These are phyloP conservation scores for Penicilliopsis zonata DNA, from an alignment of 495 filamentous ascomycete species.

Conservation along the genomic window DNA sequence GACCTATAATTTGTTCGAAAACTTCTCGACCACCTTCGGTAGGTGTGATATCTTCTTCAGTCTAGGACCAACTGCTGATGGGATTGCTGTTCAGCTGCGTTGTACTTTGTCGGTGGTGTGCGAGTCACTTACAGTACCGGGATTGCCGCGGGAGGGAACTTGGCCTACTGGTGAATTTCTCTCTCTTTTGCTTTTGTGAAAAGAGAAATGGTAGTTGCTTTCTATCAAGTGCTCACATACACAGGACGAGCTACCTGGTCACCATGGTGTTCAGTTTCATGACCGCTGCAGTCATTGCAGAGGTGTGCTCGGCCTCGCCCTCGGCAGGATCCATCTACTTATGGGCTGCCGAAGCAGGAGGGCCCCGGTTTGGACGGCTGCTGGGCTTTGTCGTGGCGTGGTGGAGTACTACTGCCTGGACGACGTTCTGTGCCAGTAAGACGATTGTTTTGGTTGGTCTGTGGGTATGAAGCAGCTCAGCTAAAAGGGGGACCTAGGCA, in stretches of 20 bases:
- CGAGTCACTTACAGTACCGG: constrained; percentile 44
- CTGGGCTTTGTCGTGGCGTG: constrained; percentile 45
- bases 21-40: constrained; percentile 45
- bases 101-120: constrained; percentile 45
- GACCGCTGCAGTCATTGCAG: constrained; percentile 43
- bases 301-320: constrained; percentile 43
- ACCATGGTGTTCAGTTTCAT: constrained; percentile 46
- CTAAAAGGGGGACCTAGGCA: constrained; percentile 10
- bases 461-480: background rate
- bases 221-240: no score
- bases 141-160: constrained; percentile 42
- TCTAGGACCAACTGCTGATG: constrained; percentile 1
- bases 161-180: constrained; percentile 36
- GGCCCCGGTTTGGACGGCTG: constrained; percentile 37
- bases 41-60: constrained; percentile 5
- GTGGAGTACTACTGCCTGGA: constrained; percentile 51
- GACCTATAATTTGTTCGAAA: constrained; percentile 38
- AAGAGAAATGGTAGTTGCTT: no score
- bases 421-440: constrained; percentile 39
- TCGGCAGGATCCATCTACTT: constrained; percentile 45
- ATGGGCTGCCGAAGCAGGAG: constrained; percentile 45
- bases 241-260: constrained; percentile 42
- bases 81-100: constrained; percentile 28
- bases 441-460: no score
- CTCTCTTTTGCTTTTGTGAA: background rate